Percentiles rank a stretch among this genome's conserved stretches.
Evolutionary conservation across 1,139 yeast genomes (phyloP).

Genomic region (Kluyveromyces sp.): DNA sequence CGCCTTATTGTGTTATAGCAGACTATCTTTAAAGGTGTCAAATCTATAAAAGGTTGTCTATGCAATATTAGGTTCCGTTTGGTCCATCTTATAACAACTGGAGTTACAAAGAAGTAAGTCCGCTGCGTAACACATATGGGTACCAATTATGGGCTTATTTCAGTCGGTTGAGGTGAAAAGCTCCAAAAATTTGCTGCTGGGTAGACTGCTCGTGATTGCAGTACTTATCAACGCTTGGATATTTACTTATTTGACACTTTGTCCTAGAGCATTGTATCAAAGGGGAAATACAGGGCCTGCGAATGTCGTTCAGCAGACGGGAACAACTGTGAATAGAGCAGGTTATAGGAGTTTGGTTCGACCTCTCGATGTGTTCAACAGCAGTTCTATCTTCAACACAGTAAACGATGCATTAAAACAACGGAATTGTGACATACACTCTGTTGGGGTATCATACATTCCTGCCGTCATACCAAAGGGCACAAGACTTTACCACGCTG

Average conservation of each 20-base stretch:
- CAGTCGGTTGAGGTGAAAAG: background rate
- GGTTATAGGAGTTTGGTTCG: constrained; percentile 18
- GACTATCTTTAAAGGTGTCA: no score
- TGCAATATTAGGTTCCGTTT: no score
- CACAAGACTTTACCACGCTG: constrained; percentile 45
- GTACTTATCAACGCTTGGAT: background rate
- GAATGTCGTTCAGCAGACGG: background rate
- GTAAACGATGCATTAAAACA: constrained; percentile 45
- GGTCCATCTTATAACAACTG: no score
- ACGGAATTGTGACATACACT: constrained; percentile 42
- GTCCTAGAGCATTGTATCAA: background rate
- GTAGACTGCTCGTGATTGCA: background rate
- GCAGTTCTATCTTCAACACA: constrained; percentile 47
- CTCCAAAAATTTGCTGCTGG: background rate
- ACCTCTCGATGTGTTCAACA: constrained; percentile 40
- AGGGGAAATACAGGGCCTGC: background rate
- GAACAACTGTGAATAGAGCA: background rate
- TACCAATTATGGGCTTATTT: background rate
- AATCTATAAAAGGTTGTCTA: no score
- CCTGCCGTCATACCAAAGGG: constrained; percentile 54
- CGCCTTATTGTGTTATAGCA: no score
- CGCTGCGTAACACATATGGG: background rate
- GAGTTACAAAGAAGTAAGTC: no score
- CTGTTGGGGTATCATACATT: constrained; percentile 48
- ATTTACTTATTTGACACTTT: background rate